A percentile compares a stretch with the other conserved stretches of the same genome.
Evolutionary conservation across 2,329 filamentous ascomycete genomes (phyloP).

Genomic region (Cladophialophora carrionii): DNA sequence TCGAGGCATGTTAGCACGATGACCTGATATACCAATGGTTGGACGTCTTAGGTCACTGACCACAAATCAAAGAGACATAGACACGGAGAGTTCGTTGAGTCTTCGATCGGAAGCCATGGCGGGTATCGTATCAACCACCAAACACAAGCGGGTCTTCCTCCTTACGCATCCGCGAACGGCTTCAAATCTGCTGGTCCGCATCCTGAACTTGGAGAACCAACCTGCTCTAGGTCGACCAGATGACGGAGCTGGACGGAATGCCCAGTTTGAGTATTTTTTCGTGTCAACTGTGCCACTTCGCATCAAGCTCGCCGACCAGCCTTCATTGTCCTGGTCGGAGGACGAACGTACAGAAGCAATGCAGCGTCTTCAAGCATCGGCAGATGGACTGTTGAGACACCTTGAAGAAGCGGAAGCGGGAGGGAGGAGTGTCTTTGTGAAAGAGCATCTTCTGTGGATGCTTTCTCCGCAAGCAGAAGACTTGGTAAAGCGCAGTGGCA

Average conservation of each 20-base stretch:
- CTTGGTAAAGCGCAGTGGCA: background rate
- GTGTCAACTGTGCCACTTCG: conserved; percentile 28
- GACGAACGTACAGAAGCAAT: conserved; percentile 39
- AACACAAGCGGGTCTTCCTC: conserved; percentile 27
- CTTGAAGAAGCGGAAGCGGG: conserved; percentile 36
- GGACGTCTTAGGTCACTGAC: background rate
- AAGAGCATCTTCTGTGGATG: conserved; percentile 44
- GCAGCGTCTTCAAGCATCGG: conserved; percentile 39
- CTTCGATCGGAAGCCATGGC: background rate
- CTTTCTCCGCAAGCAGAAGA: conserved; percentile 27
- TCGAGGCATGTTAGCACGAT: background rate
- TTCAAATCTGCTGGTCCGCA: conserved; percentile 42
- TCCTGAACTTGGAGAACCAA: conserved; percentile 42
- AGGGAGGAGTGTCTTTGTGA: conserved; percentile 43
- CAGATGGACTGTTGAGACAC: conserved; percentile 40
- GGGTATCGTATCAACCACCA: background rate
- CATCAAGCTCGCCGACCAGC: conserved; percentile 32
- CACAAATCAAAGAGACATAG: background rate
- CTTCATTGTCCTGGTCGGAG: conserved; percentile 40
- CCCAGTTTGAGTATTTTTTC: conserved; percentile 42
- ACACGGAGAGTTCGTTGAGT: background rate
- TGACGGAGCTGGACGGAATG: conserved; percentile 23
- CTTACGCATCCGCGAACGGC: conserved; percentile 42
- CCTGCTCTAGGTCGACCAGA: conserved; percentile 31
- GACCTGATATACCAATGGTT: background rate